Evolutionary conservation across 2,329 filamentous ascomycete species (phyloP).

Genomic region (Ophiocordyceps camponoti-saundersi): DNA sequence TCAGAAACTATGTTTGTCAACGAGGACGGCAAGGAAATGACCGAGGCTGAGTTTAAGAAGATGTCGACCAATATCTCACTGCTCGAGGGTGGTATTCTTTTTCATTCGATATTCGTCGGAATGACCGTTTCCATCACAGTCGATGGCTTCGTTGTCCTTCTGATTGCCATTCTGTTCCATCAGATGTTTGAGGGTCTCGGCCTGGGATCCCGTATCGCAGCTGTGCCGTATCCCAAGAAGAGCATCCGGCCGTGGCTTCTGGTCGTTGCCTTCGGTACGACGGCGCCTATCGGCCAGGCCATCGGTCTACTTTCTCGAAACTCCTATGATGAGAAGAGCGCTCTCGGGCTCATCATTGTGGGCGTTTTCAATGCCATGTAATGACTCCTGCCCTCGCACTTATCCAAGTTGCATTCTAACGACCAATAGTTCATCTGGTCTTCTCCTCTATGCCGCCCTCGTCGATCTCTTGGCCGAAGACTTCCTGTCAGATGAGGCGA

Average conservation of each 20-base stretch:
- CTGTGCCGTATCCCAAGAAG: constrained; percentile 39
- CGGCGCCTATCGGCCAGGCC: constrained; percentile 46
- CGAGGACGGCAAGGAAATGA: constrained; percentile 26
- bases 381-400: constrained; percentile 9
- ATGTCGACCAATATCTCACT: constrained; percentile 58
- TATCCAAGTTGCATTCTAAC: neutral
- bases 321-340: constrained; percentile 44
- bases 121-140: constrained; percentile 56
- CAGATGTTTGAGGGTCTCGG: constrained; percentile 55
- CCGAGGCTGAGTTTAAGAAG: constrained; percentile 35
- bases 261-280: constrained; percentile 45
- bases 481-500: constrained; percentile 42
- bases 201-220: constrained; percentile 53
- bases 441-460: constrained; percentile 43
- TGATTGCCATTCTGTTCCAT: constrained; percentile 56
- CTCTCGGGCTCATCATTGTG: constrained; percentile 46
- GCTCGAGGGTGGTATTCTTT: constrained; percentile 62
- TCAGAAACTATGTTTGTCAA: constrained; percentile 6
- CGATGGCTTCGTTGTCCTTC: constrained; percentile 47
- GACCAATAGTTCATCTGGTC: constrained; percentile 32
- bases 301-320: constrained; percentile 40
- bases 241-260: constrained; percentile 43
- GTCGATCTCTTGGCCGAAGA: constrained; percentile 49
- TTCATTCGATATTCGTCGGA: constrained; percentile 62
- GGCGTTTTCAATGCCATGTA: constrained; percentile 49